phyloP scores from a whole-genome alignment of 257 asterid species.

The Parsonsia alboflavescens region DNA sequence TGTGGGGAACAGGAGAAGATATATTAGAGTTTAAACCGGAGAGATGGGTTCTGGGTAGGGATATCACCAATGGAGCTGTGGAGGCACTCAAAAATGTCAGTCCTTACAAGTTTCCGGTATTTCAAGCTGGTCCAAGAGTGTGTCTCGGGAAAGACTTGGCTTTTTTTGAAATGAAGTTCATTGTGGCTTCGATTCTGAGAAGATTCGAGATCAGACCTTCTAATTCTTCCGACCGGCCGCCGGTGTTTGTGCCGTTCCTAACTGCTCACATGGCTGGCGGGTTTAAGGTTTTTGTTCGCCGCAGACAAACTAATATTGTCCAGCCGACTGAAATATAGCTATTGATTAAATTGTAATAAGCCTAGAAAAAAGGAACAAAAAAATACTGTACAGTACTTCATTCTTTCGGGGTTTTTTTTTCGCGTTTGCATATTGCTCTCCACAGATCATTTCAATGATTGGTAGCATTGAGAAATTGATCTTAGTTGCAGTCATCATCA shows the following conservation, averaged over 20 bases:
- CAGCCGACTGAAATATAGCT: neutral
- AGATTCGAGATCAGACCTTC: slow-evolving; percentile 45
- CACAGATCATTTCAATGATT: neutral
- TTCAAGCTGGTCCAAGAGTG: slow-evolving; percentile 78
- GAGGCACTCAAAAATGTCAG: neutral
- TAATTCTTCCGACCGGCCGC: slow-evolving; percentile 29
- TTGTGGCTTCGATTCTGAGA: slow-evolving; percentile 42
- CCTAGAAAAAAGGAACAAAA: neutral
- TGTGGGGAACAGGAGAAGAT: slow-evolving; percentile 70
- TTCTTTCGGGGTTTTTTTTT: neutral
- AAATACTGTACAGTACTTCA: neutral
- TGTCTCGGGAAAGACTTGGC: slow-evolving; percentile 75
- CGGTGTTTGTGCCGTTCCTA: slow-evolving; percentile 60
- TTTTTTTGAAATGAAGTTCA: slow-evolving; percentile 60
- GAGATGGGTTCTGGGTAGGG: slow-evolving; percentile 31
- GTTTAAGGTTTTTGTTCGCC: slow-evolving; percentile 38
- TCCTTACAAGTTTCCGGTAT: slow-evolving; percentile 59
- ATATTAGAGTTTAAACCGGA: slow-evolving; percentile 62
- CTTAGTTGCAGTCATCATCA: neutral
- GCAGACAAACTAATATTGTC: slow-evolving; percentile 22
- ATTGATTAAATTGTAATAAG: neutral
- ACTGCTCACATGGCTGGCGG: slow-evolving; percentile 85
- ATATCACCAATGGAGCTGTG: neutral
- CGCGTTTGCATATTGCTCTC: neutral
- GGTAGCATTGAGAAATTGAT: neutral